Conservation (phyloP, 108 stramenopile species). For the Skeletonema menzelii region DNA sequence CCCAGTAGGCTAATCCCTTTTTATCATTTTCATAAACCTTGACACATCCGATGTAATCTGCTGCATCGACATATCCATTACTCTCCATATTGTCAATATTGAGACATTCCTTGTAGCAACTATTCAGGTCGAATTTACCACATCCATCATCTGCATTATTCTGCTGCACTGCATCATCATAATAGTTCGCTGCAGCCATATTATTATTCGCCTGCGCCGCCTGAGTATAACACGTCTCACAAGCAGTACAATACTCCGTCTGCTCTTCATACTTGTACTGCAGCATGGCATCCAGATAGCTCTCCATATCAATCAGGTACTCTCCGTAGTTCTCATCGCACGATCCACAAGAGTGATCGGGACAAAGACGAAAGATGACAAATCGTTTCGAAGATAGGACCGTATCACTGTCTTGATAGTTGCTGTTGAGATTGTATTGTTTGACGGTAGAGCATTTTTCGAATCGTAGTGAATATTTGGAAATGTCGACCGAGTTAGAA, state of each 20-base stretch:
- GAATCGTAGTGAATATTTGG: slow-evolving; percentile 77
- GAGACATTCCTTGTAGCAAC: slow-evolving; percentile 71
- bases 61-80: slow-evolving; percentile 75
- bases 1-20: slow-evolving; percentile 56
- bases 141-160: not conserved
- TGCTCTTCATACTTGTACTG: slow-evolving; percentile 66
- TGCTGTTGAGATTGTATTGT: slow-evolving; percentile 58
- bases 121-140: slow-evolving; percentile 54
- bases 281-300: slow-evolving; percentile 69
- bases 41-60: slow-evolving; percentile 59
- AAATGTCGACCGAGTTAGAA: slow-evolving; percentile 61
- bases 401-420: slow-evolving; percentile 63
- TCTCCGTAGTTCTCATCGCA: slow-evolving; percentile 84
- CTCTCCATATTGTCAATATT: slow-evolving; percentile 75
- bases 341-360: slow-evolving; percentile 51
- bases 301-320: slow-evolving; percentile 78
- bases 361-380: slow-evolving; percentile 86
- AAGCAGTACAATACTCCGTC: slow-evolving; percentile 73
- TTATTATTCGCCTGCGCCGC: slow-evolving; percentile 13
- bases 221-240: slow-evolving; percentile 50
- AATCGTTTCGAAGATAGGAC: slow-evolving; percentile 74
- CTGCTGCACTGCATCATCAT: slow-evolving; percentile 9
- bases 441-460: slow-evolving; percentile 81
- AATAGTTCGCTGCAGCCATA: not conserved
- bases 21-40: slow-evolving; percentile 69